Percentiles rank a stretch among this genome's conserved stretches.
Evolutionary conservation across 1,284 basidiomycete species (phyloP).

Genomic region (Naganishia cerealis): DNA sequence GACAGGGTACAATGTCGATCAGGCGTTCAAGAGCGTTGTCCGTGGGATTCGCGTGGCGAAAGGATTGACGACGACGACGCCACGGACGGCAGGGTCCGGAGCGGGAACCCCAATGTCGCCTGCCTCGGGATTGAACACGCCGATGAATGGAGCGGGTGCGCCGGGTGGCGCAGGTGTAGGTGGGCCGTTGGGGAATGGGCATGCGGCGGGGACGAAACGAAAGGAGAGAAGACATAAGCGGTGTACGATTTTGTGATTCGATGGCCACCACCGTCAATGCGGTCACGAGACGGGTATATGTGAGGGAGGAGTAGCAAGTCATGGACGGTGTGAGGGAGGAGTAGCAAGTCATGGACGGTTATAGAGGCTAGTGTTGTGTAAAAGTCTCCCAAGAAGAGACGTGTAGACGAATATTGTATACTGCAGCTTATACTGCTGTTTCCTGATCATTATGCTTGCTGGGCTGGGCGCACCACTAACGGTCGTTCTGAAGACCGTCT

Average conservation of each 20-base stretch:
- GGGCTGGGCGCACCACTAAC: background rate
- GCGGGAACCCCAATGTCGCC: background rate
- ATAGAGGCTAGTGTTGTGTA: background rate
- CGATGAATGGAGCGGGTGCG: conserved; percentile 20
- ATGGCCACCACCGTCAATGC: background rate
- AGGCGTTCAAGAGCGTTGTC: conserved; percentile 86
- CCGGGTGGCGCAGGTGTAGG: conserved; percentile 11
- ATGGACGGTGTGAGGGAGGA: too few species aligned
- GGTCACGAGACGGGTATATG: too few species aligned
- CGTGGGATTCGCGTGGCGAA: conserved; percentile 65
- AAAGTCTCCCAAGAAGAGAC: conserved; percentile 3
- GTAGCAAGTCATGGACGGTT: too few species aligned
- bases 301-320: too few species aligned
- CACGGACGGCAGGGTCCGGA: background rate
- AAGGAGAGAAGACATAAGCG: conserved; percentile 47
- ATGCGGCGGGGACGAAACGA: conserved; percentile 12
- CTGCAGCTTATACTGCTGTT: background rate
- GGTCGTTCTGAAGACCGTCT: background rate
- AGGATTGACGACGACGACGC: conserved; percentile 24
- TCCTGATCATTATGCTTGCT: background rate
- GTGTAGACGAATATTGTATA: background rate
- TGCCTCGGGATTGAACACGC: conserved; percentile 2
- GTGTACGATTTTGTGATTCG: conserved; percentile 51
- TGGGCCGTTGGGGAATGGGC: conserved; percentile 6
- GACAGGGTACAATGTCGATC: conserved; percentile 91